These are phyloP conservation scores for Talaromyces sp. DNA, from an alignment of 2,329 filamentous ascomycete species.

Conservation along the genomic window DNA sequence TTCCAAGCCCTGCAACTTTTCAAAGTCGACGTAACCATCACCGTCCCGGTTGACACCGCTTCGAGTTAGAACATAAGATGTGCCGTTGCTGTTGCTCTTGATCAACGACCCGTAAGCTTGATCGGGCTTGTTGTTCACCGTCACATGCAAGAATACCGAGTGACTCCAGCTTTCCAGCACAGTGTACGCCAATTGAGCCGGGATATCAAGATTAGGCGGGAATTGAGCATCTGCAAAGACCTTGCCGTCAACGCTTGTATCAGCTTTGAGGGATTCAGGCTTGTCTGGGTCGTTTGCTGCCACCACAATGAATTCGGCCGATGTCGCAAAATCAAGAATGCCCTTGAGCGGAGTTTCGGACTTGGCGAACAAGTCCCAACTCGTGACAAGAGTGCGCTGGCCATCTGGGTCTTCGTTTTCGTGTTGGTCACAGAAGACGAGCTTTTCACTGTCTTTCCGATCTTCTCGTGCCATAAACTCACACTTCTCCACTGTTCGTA, in stretches of 20 bases:
- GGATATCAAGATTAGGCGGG: conserved; percentile 75
- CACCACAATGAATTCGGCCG: conserved; percentile 94
- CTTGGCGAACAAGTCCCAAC: conserved; percentile 66
- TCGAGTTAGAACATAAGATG: conserved; percentile 83
- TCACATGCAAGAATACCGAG: conserved; percentile 89
- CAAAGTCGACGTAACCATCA: conserved; percentile 81
- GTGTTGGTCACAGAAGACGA: conserved; percentile 61
- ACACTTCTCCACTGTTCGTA: conserved; percentile 72
- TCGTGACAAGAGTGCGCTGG: conserved; percentile 66
- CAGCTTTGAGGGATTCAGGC: conserved; percentile 64
- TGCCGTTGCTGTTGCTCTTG: conserved; percentile 98
- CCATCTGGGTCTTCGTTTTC: conserved; percentile 59
- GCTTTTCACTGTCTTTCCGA: conserved; percentile 55
- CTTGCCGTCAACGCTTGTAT: conserved; percentile 78
- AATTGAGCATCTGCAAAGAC: conserved; percentile 80
- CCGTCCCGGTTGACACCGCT: conserved; percentile 75
- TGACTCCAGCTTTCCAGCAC: conserved; percentile 93
- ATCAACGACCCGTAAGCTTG: conserved; percentile 79
- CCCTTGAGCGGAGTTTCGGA: conserved; percentile 59
- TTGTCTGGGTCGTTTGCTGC: conserved; percentile 62
- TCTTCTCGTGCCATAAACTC: conserved; percentile 72
- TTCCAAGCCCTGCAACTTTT: conserved; percentile 89
- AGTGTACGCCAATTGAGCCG: conserved; percentile 78
- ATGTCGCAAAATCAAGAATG: conserved; percentile 82
- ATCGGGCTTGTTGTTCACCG: conserved; percentile 61